These are phyloP conservation scores for Lentinula boryana DNA, from an alignment of 768 basidiomycete genomes.

Conservation along the genomic window DNA sequence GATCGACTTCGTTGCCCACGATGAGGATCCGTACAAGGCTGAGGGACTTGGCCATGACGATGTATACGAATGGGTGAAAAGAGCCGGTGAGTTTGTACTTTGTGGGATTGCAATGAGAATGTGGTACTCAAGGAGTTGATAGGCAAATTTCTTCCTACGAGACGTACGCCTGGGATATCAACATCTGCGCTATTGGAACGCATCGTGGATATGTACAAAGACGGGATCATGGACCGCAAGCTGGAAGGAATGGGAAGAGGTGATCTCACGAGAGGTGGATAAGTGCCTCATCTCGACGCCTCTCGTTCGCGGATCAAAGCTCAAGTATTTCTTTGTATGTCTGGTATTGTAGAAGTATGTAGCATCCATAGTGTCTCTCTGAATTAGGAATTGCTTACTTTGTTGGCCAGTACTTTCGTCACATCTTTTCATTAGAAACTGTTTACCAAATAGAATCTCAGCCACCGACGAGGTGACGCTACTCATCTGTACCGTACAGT, in stretches of 20 bases:
- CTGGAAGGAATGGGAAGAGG: constrained; percentile 80
- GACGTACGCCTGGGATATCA: constrained; percentile 90
- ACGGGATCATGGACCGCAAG: constrained; percentile 84
- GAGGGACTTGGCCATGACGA: constrained; percentile 64
- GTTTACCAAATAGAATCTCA: too few species aligned
- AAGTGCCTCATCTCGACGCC: too few species aligned
- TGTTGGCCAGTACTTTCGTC: too few species aligned
- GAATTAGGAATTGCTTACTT: too few species aligned
- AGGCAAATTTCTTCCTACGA: constrained; percentile 95
- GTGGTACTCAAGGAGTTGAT: constrained; percentile 1
- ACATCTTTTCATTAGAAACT: too few species aligned
- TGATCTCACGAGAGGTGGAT: constrained; percentile 35
- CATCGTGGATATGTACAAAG: constrained; percentile 83
- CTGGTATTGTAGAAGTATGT: too few species aligned
- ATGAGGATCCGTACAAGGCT: constrained; percentile 82
- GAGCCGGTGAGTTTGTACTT: constrained; percentile 48
- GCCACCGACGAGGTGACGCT: too few species aligned
- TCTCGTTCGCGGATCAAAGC: too few species aligned
- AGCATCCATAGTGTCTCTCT: too few species aligned
- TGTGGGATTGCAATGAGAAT: not conserved
- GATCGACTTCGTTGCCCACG: constrained; percentile 97
- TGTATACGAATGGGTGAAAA: constrained; percentile 79
- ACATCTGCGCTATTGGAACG: constrained; percentile 91
- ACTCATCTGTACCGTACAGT: too few species aligned
- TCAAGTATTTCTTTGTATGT: too few species aligned